Base-by-base conservation (phyloP, 352 stramenopile genomes). In the Globisporangium solare region DNA sequence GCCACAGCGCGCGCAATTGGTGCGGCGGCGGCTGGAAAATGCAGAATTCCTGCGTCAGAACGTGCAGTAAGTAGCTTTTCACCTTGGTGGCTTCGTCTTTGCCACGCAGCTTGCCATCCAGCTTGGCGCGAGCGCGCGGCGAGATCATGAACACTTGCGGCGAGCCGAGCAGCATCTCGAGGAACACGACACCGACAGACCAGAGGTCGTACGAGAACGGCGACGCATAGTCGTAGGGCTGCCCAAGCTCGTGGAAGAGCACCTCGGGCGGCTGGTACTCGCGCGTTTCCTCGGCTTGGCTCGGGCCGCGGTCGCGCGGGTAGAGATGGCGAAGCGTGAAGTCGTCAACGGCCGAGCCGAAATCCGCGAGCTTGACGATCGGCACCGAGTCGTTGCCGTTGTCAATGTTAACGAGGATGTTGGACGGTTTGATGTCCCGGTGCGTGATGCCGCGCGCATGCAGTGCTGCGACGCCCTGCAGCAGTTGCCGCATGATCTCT, bases 91-190 rank as follows among this genome's bases (percentile, higher is more conserved):
- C 51, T n/a, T 67, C 62, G 17, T 65, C 59, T 52, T 68, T 72
- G 14, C 61, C 60, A 35, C 71, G 74, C 35, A 98, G 75, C 49
- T 88, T 79, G 12, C 85, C 77, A 18, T 97, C 95, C 22, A 98
- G 58, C 41, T 98, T 85, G 14, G 88, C 90, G n/a, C 81, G 86
- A 35, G 94, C 97, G 37, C 96, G 75, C 13, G 81, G 64, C 5
- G 80, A 88, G 47, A 93, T 90, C 47, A 77, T 61, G 63, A 94
- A 94, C 17, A 94, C 81, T 67, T 90, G 81, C 0, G 95, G 93
- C 2, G 95, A 98, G 1, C 96, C 96, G 3, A 99, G 66, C 14
- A 98, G 64, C 56, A 99, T 74, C 68, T 99, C 96, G n/a, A 98
- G 69, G 22, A 97, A 95, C 27, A 98, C 79, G 54, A 99, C 90